Conservation (phyloP, 176 grass and related monocot genomes). For the Guadua angustifolia region DNA sequence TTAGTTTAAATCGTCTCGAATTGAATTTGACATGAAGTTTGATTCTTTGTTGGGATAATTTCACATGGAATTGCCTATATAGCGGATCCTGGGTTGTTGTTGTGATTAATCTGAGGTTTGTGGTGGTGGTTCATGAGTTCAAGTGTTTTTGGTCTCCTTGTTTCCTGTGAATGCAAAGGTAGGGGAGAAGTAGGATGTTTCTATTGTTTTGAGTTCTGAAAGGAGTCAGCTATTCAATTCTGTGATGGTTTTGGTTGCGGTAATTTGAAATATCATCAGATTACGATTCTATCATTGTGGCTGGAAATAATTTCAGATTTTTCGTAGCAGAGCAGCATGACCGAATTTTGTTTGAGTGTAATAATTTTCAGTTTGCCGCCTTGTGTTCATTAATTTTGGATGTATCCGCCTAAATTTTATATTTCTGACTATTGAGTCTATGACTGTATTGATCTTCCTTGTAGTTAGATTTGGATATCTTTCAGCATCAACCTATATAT, state of each 20-base stretch:
- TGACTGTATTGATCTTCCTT: not conserved
- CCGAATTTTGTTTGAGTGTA: not conserved
- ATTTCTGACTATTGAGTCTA: not conserved
- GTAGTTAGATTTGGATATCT: constrained; percentile 26
- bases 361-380: not conserved
- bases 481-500: constrained; percentile 24
- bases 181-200: not conserved
- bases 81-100: not conserved
- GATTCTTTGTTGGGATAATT: not conserved
- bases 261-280: not conserved
- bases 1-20: not conserved
- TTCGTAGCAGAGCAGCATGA: not conserved
- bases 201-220: not conserved
- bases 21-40: not conserved
- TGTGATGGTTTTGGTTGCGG: not conserved
- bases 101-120: not conserved
- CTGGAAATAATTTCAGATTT: not conserved
- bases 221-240: not conserved
- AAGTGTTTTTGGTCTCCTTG: not conserved
- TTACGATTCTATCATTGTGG: not conserved
- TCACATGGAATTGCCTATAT: not conserved
- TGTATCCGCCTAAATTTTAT: constrained; percentile 9
- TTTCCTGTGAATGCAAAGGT: not conserved
- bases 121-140: not conserved
- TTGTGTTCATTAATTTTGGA: constrained; percentile 19